Conservation (phyloP, 768 basidiomycete genomes). For the Pholiota microspora region DNA sequence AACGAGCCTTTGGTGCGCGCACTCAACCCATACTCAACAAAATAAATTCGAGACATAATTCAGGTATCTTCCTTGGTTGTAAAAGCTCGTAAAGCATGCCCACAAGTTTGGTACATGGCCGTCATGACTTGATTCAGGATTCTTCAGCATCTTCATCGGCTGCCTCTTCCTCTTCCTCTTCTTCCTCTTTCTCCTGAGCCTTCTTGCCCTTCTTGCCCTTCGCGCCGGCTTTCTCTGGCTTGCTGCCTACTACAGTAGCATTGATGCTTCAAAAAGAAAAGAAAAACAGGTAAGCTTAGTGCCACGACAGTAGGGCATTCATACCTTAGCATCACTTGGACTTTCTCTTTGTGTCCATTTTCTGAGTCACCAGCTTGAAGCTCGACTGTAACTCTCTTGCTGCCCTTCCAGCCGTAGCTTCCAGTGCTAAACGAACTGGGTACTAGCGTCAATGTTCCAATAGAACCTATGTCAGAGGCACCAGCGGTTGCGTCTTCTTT, state of each 20-base stretch:
- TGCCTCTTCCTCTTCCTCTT: slow-evolving; percentile 11
- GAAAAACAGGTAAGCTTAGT: not conserved
- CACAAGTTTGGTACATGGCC: too few relatives aligned
- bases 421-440: slow-evolving; percentile 69
- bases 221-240: slow-evolving; percentile 20
- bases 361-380: slow-evolving; percentile 49
- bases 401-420: slow-evolving; percentile 85
- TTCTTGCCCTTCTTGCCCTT: slow-evolving; percentile 25
- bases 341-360: slow-evolving; percentile 53
- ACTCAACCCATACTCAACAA: too few relatives aligned
- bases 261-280: slow-evolving; percentile 52
- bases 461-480: slow-evolving; percentile 57
- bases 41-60: too few relatives aligned
- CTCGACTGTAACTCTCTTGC: slow-evolving; percentile 64
- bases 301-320: slow-evolving; percentile 25
- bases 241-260: slow-evolving; percentile 31
- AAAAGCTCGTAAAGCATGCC: too few relatives aligned
- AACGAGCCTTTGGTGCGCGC: too few relatives aligned
- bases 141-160: slow-evolving; percentile 2
- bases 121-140: too few relatives aligned
- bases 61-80: too few relatives aligned
- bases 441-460: slow-evolving; percentile 53
- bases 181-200: slow-evolving; percentile 18
- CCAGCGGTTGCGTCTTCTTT: slow-evolving; percentile 33
- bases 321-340: slow-evolving; percentile 73